Base-by-base conservation (phyloP, 208 protist genomes). In the Lotmaria passim region DNA sequence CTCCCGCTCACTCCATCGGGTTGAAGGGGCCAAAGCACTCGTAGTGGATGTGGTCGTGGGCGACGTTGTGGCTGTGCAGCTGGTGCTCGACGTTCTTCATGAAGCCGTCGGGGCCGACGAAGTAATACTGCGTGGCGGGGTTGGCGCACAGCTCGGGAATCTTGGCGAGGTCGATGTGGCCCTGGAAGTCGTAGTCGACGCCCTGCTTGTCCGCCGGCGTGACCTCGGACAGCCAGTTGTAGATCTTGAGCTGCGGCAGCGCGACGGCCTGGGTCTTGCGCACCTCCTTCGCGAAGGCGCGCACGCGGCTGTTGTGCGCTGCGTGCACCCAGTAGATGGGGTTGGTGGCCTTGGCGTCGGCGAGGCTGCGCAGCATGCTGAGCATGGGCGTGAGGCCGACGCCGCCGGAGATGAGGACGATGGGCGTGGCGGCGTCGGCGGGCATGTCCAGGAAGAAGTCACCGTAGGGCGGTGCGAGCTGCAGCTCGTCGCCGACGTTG, bases 21-120 rank as follows among this genome's bases (percentile, higher is more conserved):
- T 66, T 66, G 76, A 82, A 71, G 53, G 77, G 77, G 24, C 77
- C 77, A 59, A 82, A 82, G 69, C 69, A 77, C 61, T 82, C 77
- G 59, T 66, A 82, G 77, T 78, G 71, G 26, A 73, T 73, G 60
- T 44, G 52, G n/a, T 56, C 44, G 28, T 12, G 38, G 30, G 26
- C 19, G 24, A 82, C 69, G 50, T 38, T 36, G 36, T 50, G 53
- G 48, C 34, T 39, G 19, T 44, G 15, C 23, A 82, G 77, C 53
- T 78, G 70, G 34, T 38, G 30, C 51, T 73, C 56, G 12, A 73
- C 60, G 51, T 56, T 44, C 10, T 52, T 10, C 71, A 76, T 78
- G 71, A 82, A 82, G 39, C 48, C 67, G 31, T 63, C 39, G 39
- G 77, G 71, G 52, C 77, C 77, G 33, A 74, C 63, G 47, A 74